A percentile compares a stretch with the other conserved stretches of the same genome.
phyloP scores from a whole-genome alignment of 1,284 basidiomycete genomes.

The Microstroma glucosiphilum region DNA sequence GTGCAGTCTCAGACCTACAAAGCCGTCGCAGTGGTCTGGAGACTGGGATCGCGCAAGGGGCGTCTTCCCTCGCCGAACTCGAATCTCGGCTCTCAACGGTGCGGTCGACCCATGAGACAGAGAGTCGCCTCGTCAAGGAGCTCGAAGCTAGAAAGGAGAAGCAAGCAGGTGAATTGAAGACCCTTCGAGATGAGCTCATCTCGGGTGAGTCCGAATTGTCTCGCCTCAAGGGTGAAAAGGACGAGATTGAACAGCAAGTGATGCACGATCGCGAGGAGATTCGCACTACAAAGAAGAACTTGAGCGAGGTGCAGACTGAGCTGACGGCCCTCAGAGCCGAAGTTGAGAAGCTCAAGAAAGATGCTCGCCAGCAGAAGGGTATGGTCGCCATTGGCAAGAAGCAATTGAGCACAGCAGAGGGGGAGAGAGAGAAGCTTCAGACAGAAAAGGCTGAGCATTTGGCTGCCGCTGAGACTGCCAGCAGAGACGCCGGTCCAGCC shows the following conservation, averaged over 20 bases:
- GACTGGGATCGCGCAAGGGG: slow-evolving; percentile 22
- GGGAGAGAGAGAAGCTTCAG: slow-evolving; percentile 65
- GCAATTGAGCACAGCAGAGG: slow-evolving; percentile 79
- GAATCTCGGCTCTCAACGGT: slow-evolving; percentile 50
- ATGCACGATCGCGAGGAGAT: slow-evolving; percentile 92
- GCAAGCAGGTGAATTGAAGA: slow-evolving; percentile 73
- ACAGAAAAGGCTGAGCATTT: slow-evolving; percentile 55
- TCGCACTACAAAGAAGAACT: slow-evolving; percentile 72
- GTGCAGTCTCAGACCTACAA: slow-evolving; percentile 33
- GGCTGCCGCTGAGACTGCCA: not conserved
- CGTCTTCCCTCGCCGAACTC: slow-evolving; percentile 36
- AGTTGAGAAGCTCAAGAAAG: slow-evolving; percentile 83
- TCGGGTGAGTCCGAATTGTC: slow-evolving; percentile 85
- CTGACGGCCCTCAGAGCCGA: slow-evolving; percentile 67
- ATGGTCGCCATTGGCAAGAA: slow-evolving; percentile 89
- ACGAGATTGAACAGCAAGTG: slow-evolving; percentile 80
- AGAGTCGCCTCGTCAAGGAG: slow-evolving; percentile 67
- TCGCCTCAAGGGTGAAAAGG: slow-evolving; percentile 79
- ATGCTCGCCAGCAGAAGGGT: slow-evolving; percentile 91
- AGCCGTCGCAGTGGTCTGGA: slow-evolving; percentile 28
- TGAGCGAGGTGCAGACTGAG: slow-evolving; percentile 73
- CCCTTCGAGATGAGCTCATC: slow-evolving; percentile 73
- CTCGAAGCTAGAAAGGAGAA: slow-evolving; percentile 66
- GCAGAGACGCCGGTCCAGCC: not conserved
- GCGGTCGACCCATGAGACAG: slow-evolving; percentile 71